Conservation (phyloP, 345 rosid genomes). For the Reutealis trisperma region DNA sequence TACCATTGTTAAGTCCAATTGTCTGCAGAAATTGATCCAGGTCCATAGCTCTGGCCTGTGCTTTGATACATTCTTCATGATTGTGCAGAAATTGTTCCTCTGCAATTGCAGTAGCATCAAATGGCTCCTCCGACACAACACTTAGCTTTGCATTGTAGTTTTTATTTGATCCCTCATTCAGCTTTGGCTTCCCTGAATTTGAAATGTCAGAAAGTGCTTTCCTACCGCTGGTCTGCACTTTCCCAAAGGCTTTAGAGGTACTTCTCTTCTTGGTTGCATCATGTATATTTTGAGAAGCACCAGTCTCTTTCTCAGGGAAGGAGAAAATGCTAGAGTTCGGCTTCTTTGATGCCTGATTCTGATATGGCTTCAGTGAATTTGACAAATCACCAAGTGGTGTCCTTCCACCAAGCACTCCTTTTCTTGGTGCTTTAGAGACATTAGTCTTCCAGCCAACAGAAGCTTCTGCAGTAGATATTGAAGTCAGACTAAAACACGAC, state of each 20-base stretch:
- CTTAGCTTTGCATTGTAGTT: conserved; percentile 27
- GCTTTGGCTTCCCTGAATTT: conserved; percentile 39
- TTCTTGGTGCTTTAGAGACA: conserved; percentile 33
- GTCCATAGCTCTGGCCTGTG: conserved; percentile 34
- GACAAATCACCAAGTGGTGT: conserved; percentile 68
- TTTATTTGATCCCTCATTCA: conserved; percentile 41
- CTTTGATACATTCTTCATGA: conserved; percentile 55
- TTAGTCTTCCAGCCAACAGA: conserved; percentile 38
- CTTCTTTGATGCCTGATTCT: conserved; percentile 39
- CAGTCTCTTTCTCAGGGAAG: conserved; percentile 28
- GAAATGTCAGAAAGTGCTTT: conserved; percentile 63
- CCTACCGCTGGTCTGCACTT: conserved; percentile 32
- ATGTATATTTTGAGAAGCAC: conserved; percentile 18
- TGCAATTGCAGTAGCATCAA: conserved; percentile 22
- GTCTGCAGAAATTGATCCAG: conserved; percentile 40
- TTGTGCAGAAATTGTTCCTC: conserved; percentile 52
- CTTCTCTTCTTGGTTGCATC: conserved; percentile 40
- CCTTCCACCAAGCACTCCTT: conserved; percentile 48
- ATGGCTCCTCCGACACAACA: conserved; percentile 34
- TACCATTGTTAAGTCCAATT: conserved; percentile 44
- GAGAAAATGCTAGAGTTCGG: conserved; percentile 28
- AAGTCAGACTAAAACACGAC: not conserved
- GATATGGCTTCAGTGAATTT: conserved; percentile 44
- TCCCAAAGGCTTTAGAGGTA: conserved; percentile 33
- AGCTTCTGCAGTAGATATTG: conserved; percentile 22